Percentiles rank a stretch among this genome's conserved stretches.
Evolutionary conservation across 257 asterid species (phyloP).

Genomic region (Nicotiana attenuata): DNA sequence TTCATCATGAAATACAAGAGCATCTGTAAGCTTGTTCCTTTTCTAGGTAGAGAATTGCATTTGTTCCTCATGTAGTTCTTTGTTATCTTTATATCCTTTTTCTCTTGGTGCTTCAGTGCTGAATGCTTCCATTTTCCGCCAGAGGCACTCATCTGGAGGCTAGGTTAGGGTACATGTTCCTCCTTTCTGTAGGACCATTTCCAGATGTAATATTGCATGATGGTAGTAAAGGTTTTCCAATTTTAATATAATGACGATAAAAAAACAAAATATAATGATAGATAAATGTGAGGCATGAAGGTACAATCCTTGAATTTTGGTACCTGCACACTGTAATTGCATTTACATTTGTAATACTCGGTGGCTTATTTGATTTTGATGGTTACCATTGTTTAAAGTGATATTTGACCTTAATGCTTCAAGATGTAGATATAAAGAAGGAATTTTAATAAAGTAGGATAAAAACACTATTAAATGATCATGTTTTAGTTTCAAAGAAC

Average conservation of each 20-base stretch:
- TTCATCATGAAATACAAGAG: constrained; percentile 15
- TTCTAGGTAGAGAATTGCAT: constrained; percentile 11
- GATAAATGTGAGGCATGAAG: not conserved
- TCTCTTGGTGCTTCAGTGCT: not conserved
- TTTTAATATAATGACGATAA: not conserved
- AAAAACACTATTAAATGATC: not conserved
- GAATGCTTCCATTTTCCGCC: not conserved
- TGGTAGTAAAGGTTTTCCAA: not conserved
- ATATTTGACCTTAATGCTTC: not conserved
- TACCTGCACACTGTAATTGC: not conserved
- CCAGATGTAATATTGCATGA: not conserved
- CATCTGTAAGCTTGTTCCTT: constrained; percentile 22
- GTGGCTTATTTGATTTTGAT: not conserved
- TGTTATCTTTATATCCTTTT: not conserved
- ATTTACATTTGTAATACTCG: not conserved
- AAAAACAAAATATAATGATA: not conserved
- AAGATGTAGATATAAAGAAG: not conserved
- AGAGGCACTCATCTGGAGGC: constrained; percentile 2
- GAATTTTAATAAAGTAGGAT: not conserved
- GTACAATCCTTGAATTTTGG: not conserved
- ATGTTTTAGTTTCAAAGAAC: too few relatives aligned
- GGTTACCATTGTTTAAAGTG: not conserved
- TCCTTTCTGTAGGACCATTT: constrained; percentile 14
- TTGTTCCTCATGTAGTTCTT: constrained; percentile 9
- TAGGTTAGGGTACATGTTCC: not conserved